These are phyloP conservation scores for Clarireedia hainanense DNA, from an alignment of 2,329 filamentous ascomycete species.

Conservation along the genomic window DNA sequence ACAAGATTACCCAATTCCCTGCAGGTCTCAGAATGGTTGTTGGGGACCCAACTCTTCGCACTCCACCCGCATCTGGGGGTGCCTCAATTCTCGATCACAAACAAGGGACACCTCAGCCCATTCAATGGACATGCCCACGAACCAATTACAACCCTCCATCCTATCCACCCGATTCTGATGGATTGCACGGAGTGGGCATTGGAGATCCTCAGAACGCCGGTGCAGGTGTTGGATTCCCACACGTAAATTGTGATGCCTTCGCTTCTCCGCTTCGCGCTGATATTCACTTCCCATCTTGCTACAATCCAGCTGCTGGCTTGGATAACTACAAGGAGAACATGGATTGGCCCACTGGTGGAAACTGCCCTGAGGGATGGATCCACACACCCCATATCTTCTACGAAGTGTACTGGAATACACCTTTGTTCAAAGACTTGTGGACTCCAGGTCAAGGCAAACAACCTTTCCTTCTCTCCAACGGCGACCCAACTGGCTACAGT, in stretches of 20 bases:
- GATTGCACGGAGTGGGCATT: slow-evolving; percentile 44
- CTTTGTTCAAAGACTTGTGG: slow-evolving; percentile 50
- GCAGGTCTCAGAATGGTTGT: slow-evolving; percentile 73
- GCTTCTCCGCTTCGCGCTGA: slow-evolving; percentile 67
- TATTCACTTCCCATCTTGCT: slow-evolving; percentile 83
- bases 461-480: slow-evolving; percentile 74
- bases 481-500: slow-evolving; percentile 66
- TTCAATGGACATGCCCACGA: slow-evolving; percentile 55
- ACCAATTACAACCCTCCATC: slow-evolving; percentile 34
- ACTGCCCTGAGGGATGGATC: slow-evolving; percentile 64
- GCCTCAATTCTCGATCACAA: slow-evolving; percentile 43
- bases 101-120: slow-evolving; percentile 43
- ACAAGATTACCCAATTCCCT: slow-evolving; percentile 66
- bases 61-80: slow-evolving; percentile 46
- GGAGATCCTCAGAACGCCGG: slow-evolving; percentile 46
- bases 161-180: slow-evolving; percentile 48
- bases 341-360: slow-evolving; percentile 65
- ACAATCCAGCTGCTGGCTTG: slow-evolving; percentile 58
- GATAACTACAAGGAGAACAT: slow-evolving; percentile 57
- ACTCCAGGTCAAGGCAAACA: slow-evolving; percentile 53
- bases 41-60: slow-evolving; percentile 59
- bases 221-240: slow-evolving; percentile 59
- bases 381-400: slow-evolving; percentile 72
- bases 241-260: slow-evolving; percentile 57
- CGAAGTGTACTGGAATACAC: slow-evolving; percentile 78